Conservation (phyloP, 2,329 filamentous ascomycete genomes). For the Arthrobotrys iridis region DNA sequence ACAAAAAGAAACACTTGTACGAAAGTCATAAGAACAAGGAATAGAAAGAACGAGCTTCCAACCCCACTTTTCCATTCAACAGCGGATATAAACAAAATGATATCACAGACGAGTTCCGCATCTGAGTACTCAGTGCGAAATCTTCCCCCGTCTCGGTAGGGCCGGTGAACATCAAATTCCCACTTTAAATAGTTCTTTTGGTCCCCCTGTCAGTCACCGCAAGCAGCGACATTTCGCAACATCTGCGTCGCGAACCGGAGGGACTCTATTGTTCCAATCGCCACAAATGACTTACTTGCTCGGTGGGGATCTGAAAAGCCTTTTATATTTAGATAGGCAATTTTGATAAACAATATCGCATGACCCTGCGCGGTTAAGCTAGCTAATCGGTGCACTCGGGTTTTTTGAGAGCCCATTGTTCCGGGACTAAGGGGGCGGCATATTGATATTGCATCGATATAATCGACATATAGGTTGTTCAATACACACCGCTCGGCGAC, state of each 20-base stretch:
- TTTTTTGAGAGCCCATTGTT: not conserved
- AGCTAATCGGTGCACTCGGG: constrained; percentile 5
- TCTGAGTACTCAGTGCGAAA: not conserved
- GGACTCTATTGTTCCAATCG: not conserved
- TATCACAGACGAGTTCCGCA: not conserved
- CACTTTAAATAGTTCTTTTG: too few species aligned
- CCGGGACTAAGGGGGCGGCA: not conserved
- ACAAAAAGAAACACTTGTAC: too few species aligned
- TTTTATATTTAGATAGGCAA: constrained; percentile 24
- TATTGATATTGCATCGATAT: not conserved
- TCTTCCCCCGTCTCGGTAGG: not conserved
- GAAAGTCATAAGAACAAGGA: too few species aligned
- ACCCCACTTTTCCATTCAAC: constrained; percentile 11
- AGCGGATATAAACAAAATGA: constrained; percentile 19
- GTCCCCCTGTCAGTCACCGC: constrained; percentile 7
- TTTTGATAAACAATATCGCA: too few species aligned
- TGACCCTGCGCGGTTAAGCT: too few species aligned
- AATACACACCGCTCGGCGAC: not conserved
- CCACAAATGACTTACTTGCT: too few species aligned
- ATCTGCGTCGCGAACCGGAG: constrained; percentile 14
- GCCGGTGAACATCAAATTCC: not conserved
- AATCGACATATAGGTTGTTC: too few species aligned
- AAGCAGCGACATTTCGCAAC: constrained; percentile 5
- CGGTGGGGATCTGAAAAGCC: not conserved
- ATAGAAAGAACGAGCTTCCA: too few species aligned